phyloP scores from a whole-genome alignment of 179 eudicot species.

The Patellifolia procumbens region DNA sequence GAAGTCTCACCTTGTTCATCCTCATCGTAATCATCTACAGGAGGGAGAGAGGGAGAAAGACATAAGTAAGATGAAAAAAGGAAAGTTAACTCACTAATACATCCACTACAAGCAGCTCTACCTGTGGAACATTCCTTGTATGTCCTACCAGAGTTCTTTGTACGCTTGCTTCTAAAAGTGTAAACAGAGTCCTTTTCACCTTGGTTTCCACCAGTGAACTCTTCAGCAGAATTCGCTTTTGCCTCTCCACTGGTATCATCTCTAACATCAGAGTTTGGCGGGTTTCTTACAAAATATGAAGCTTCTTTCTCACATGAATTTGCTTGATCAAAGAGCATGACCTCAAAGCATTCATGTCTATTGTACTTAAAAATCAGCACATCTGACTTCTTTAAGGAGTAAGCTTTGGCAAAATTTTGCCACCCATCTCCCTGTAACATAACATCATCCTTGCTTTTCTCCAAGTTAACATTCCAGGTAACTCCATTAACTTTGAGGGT shows the following conservation, averaged over 20 bases:
- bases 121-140: background rate
- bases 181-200: background rate
- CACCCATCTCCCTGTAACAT: slow-evolving; percentile 37
- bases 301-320: slow-evolving; percentile 52
- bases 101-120: slow-evolving; percentile 12
- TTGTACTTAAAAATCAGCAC: slow-evolving; percentile 45
- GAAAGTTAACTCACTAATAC: background rate
- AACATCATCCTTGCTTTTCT: slow-evolving; percentile 25
- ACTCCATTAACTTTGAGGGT: slow-evolving; percentile 43
- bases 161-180: background rate
- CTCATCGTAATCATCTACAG: slow-evolving; percentile 1
- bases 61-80: background rate
- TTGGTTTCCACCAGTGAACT: slow-evolving; percentile 1
- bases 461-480: slow-evolving; percentile 40
- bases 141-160: background rate
- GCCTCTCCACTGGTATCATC: slow-evolving; percentile 4
- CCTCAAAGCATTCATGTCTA: slow-evolving; percentile 43
- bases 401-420: slow-evolving; percentile 45
- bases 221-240: background rate
- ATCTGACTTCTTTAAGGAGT: slow-evolving; percentile 40
- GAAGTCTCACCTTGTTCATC: slow-evolving; percentile 12
- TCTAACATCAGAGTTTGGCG: background rate
- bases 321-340: slow-evolving; percentile 38
- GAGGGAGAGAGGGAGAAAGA: background rate
- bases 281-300: slow-evolving; percentile 46